Conservation (phyloP, 495 filamentous ascomycete genomes). For the Jackrogersella minutella region DNA sequence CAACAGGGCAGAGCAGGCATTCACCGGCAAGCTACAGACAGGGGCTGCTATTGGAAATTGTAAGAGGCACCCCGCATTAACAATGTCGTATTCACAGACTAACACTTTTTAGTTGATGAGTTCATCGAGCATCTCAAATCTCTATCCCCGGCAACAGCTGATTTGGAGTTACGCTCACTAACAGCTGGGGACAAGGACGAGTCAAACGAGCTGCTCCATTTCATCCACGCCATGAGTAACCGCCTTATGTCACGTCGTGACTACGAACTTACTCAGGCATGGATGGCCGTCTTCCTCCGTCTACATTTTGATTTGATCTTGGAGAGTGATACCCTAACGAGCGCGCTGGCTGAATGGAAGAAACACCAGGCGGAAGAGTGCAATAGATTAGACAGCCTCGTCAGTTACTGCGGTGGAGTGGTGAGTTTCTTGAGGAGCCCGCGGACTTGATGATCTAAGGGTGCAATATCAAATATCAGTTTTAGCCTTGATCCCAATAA, state of each 20-base stretch:
- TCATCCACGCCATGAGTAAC: conserved; percentile 77
- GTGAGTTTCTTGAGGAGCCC: conserved; percentile 84
- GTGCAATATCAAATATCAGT: conserved; percentile 4
- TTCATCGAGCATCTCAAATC: conserved; percentile 80
- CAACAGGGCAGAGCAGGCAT: conserved; percentile 57
- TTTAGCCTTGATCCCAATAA: neutral
- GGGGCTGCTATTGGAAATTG: conserved; percentile 60
- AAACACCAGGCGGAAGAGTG: conserved; percentile 71
- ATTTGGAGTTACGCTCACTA: conserved; percentile 87
- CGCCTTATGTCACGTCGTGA: conserved; percentile 72
- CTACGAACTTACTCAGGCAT: conserved; percentile 93
- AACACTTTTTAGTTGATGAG: conserved; percentile 52
- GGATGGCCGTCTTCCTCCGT: conserved; percentile 92
- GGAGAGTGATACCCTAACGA: conserved; percentile 51
- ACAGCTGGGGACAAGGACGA: conserved; percentile 55
- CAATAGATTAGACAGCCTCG: conserved; percentile 73
- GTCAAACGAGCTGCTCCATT: conserved; percentile 62
- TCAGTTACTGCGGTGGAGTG: conserved; percentile 88
- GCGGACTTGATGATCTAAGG: conserved; percentile 46
- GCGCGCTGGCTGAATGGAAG: conserved; percentile 69
- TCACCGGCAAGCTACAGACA: conserved; percentile 65
- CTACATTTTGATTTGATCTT: conserved; percentile 68
- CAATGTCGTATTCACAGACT: conserved; percentile 10
- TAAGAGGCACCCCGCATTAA: conserved; percentile 45
- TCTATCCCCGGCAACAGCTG: conserved; percentile 80